phyloP scores from a whole-genome alignment of 257 asterid species.

The Solanum bulbocastanum region DNA sequence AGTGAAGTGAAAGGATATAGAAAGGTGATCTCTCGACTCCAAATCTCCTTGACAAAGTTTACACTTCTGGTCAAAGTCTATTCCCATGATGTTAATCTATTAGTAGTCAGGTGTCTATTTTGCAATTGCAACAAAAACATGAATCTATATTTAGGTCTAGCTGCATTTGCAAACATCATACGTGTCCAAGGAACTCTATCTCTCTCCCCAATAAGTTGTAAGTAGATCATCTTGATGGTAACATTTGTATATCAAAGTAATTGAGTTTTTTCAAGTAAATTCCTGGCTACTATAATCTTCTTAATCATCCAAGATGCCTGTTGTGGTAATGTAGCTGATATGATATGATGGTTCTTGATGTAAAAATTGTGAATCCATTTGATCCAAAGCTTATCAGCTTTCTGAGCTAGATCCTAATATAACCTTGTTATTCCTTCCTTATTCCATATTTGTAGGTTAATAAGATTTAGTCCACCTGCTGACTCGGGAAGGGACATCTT shows the following conservation, averaged over 20 bases:
- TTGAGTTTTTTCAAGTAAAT: neutral
- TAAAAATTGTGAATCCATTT: neutral
- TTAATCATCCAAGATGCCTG: neutral
- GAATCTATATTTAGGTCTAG: neutral
- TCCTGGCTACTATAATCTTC: neutral
- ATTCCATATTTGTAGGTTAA: too few species aligned
- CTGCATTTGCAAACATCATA: neutral
- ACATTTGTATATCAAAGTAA: neutral
- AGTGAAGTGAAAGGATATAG: neutral
- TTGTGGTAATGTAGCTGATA: neutral
- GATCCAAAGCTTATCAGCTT: too few species aligned
- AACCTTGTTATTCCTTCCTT: neutral
- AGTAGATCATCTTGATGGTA: neutral
- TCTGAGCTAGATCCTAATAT: neutral
- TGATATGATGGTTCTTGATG: neutral
- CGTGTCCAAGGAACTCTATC: neutral
- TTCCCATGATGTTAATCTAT: neutral
- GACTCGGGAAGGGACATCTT: neutral
- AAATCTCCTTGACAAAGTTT: neutral
- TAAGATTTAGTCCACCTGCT: neutral
- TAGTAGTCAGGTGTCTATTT: neutral
- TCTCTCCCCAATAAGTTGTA: neutral
- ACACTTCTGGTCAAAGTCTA: neutral
- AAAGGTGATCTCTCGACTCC: neutral
- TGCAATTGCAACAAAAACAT: neutral